Evolutionary conservation across 2,329 filamentous ascomycete genomes (phyloP).

Genomic region (Colletotrichum somersetense): DNA sequence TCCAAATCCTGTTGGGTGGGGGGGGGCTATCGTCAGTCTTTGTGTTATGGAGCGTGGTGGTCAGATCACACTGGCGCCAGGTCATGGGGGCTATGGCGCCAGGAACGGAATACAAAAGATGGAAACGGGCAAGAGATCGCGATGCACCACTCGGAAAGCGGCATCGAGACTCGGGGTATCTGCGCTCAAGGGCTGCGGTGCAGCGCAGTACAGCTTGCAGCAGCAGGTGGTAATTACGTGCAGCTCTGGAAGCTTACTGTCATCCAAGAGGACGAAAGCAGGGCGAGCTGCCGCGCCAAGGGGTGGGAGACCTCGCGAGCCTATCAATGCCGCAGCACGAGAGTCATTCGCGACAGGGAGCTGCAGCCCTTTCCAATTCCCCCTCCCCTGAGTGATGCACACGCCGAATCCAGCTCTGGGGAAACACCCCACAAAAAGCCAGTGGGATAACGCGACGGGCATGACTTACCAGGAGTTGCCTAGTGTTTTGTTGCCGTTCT

Average conservation of each 20-base stretch:
- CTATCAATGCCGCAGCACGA: constrained; percentile 50
- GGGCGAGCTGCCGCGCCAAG: constrained; percentile 29
- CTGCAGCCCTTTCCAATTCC: constrained; percentile 23
- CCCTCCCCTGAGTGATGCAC: constrained; percentile 18
- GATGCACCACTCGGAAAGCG: constrained; percentile 9
- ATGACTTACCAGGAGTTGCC: constrained; percentile 92
- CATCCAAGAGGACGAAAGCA: constrained; percentile 33
- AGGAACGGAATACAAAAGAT: constrained; percentile 13
- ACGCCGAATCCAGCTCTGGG: constrained; percentile 18
- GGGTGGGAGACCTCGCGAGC: constrained; percentile 44
- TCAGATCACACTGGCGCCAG: constrained; percentile 21
- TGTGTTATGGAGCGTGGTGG: constrained; percentile 5
- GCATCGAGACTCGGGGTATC: constrained; percentile 23
- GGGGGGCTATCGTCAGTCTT: constrained; percentile 18
- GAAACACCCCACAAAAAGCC: constrained; percentile 30
- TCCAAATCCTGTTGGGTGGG: constrained; percentile 83
- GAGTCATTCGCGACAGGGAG: constrained; percentile 49
- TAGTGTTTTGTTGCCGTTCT: constrained; percentile 88
- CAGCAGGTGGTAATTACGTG: constrained; percentile 24
- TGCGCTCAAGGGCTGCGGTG: constrained; percentile 14
- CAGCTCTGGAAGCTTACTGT: constrained; percentile 25
- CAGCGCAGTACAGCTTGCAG: constrained; percentile 14
- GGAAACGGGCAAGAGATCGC: constrained; percentile 7
- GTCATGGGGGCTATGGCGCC: constrained; percentile 6
- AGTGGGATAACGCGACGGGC: constrained; percentile 42